These are phyloP conservation scores for Spergularia bocconei DNA, from an alignment of 148 eudicot species.

Conservation along the genomic window DNA sequence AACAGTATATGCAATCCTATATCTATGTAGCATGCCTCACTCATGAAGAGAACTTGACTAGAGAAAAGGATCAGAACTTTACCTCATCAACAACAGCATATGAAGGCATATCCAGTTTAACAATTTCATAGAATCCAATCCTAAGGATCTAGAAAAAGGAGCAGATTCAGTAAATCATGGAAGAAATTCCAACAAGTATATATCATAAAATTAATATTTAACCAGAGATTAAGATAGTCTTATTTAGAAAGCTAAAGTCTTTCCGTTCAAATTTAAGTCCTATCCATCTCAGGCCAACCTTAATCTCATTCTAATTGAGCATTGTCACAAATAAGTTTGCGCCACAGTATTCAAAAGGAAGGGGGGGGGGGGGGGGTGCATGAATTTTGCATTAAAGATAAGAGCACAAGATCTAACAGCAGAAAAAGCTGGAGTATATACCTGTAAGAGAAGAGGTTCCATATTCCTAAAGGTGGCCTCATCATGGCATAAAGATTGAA, in stretches of 20 bases:
- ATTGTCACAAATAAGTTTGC: not conserved
- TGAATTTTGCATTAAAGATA: not conserved
- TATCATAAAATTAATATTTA: not conserved
- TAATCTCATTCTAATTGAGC: not conserved
- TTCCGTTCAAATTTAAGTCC: not conserved
- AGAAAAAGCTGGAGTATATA: slow-evolving; percentile 13
- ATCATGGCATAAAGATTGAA: slow-evolving; percentile 69
- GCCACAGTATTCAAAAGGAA: not conserved
- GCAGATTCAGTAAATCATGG: not conserved
- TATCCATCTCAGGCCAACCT: not conserved
- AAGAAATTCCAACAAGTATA: not conserved
- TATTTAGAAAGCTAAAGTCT: not conserved
- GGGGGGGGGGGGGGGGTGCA: too few relatives aligned
- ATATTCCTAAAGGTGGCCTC: slow-evolving; percentile 56
- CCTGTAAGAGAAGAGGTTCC: slow-evolving; percentile 98
- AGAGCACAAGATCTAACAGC: not conserved
- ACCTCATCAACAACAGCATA: slow-evolving; percentile 99
- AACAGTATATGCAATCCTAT: not conserved
- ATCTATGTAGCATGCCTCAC: not conserved
- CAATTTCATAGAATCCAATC: slow-evolving; percentile 84
- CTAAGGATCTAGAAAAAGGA: slow-evolving; percentile 70
- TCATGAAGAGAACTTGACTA: not conserved
- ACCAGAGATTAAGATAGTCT: not conserved
- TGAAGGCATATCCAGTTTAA: slow-evolving; percentile 86
- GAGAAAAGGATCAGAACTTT: not conserved